Conservation (phyloP, 2,329 filamentous ascomycete genomes). For the Sporothrix pallida region DNA sequence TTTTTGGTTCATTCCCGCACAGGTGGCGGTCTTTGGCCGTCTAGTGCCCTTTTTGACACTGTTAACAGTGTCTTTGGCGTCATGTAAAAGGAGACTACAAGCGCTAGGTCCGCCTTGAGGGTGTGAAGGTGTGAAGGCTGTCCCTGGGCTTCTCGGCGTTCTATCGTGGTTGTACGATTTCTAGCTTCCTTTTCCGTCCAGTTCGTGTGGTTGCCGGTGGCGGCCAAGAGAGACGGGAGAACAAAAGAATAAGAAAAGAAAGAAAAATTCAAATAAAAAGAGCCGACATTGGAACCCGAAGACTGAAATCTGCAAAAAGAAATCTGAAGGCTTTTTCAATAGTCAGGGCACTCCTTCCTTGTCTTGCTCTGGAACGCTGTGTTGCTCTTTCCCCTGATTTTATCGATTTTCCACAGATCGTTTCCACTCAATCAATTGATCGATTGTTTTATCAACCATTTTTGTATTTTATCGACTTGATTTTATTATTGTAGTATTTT, state of each 20-base stretch:
- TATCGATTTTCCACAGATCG: background rate
- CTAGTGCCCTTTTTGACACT: slow-evolving; percentile 8
- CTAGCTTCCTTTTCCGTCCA: slow-evolving; percentile 31
- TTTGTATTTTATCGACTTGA: background rate
- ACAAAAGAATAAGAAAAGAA: background rate
- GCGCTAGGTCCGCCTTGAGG: background rate
- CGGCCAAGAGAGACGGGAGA: slow-evolving; percentile 1
- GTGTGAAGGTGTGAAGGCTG: background rate
- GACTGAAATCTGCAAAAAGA: background rate
- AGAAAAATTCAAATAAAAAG: background rate
- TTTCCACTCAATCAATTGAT: slow-evolving; percentile 9
- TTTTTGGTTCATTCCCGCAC: slow-evolving; percentile 4
- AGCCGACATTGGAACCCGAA: background rate
- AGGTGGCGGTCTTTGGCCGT: background rate
- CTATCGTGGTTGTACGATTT: slow-evolving; percentile 1
- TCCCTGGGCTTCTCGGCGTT: slow-evolving; percentile 12
- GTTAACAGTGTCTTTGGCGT: background rate
- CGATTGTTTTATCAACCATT: background rate
- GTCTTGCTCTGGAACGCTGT: slow-evolving; percentile 13
- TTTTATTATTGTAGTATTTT: background rate
- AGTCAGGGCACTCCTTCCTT: background rate
- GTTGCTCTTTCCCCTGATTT: slow-evolving; percentile 18
- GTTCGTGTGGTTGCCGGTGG: background rate
- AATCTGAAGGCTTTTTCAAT: background rate
- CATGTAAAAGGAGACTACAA: too few relatives aligned